Evolutionary conservation across 208 protist genomes (phyloP).

Genomic region (Trypanosoma mega): DNA sequence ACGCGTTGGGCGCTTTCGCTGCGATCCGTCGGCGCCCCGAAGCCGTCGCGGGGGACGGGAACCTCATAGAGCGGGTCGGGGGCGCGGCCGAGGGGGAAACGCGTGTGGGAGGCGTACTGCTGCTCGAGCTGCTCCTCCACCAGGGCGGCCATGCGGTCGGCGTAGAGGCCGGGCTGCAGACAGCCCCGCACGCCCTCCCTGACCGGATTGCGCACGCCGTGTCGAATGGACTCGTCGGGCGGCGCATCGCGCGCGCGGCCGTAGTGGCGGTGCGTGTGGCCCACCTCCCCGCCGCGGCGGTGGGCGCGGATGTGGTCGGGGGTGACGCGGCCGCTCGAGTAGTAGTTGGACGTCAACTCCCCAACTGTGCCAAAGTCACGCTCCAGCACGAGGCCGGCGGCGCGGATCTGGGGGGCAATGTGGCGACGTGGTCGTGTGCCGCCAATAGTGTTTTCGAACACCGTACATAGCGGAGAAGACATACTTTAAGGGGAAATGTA

Average conservation of each 20-base stretch:
- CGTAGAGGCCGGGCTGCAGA: slow-evolving; percentile 55
- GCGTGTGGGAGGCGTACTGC: slow-evolving; percentile 44
- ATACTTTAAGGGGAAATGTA: slow-evolving; percentile 1
- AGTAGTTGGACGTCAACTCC: slow-evolving; percentile 74
- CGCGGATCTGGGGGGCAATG: slow-evolving; percentile 70
- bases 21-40: slow-evolving; percentile 42
- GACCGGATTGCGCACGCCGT: slow-evolving; percentile 39
- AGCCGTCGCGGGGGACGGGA: slow-evolving; percentile 51
- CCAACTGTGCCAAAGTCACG: slow-evolving; percentile 41
- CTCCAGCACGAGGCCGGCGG: slow-evolving; percentile 58
- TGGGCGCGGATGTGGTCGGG: slow-evolving; percentile 60
- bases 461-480: slow-evolving; percentile 2
- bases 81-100: slow-evolving; percentile 58
- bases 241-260: slow-evolving; percentile 44
- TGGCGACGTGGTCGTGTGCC: slow-evolving; percentile 51
- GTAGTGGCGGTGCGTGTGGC: slow-evolving; percentile 46
- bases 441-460: slow-evolving; percentile 21
- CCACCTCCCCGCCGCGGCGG: slow-evolving; percentile 62
- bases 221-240: slow-evolving; percentile 39
- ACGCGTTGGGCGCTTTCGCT: slow-evolving; percentile 54
- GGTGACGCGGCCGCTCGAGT: slow-evolving; percentile 38
- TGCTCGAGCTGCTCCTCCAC: slow-evolving; percentile 73
- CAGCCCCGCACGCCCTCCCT: slow-evolving; percentile 48
- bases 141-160: slow-evolving; percentile 56
- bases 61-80: slow-evolving; percentile 37